Conservation (phyloP, 805 yeast species). For the Teunomyces funiuensis region DNA sequence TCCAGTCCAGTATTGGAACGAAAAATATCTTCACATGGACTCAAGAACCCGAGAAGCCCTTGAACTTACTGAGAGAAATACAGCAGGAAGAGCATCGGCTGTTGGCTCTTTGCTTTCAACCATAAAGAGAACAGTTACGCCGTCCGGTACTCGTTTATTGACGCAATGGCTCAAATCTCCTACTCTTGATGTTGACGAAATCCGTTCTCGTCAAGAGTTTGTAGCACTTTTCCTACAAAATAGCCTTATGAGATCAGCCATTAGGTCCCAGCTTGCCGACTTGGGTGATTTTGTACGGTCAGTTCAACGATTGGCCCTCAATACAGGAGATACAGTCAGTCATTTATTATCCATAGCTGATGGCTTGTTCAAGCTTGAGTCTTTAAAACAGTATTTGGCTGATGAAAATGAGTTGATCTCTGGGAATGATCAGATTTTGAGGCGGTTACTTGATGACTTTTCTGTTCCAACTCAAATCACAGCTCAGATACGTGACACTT, state of each 20-base stretch:
- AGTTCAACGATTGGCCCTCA: slow-evolving; percentile 49
- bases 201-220: slow-evolving; percentile 48
- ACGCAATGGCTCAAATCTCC: slow-evolving; percentile 85
- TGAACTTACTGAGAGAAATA: slow-evolving; percentile 61
- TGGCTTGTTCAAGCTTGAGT: slow-evolving; percentile 27
- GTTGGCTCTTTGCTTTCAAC: slow-evolving; percentile 72
- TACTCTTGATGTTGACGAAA: slow-evolving; percentile 54
- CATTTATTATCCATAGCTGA: slow-evolving; percentile 34
- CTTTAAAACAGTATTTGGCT: slow-evolving; percentile 19
- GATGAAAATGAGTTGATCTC: slow-evolving; percentile 17
- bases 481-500: slow-evolving; percentile 39
- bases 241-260: slow-evolving; percentile 14
- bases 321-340: slow-evolving; percentile 31
- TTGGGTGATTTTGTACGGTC: slow-evolving; percentile 60
- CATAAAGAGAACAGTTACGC: slow-evolving; percentile 71
- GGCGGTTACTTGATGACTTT: slow-evolving; percentile 24
- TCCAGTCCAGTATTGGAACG: slow-evolving; percentile 59
- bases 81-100: slow-evolving; percentile 46
- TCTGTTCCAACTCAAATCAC: slow-evolving; percentile 43
- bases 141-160: slow-evolving; percentile 78
- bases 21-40: slow-evolving; percentile 71
- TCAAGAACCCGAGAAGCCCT: slow-evolving; percentile 74
- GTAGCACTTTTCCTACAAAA: slow-evolving; percentile 32
- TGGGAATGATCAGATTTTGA: slow-evolving; percentile 21
- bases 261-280: slow-evolving; percentile 39